Base-by-base conservation (phyloP, 176 grass and related monocot genomes). In the Canna indica region DNA sequence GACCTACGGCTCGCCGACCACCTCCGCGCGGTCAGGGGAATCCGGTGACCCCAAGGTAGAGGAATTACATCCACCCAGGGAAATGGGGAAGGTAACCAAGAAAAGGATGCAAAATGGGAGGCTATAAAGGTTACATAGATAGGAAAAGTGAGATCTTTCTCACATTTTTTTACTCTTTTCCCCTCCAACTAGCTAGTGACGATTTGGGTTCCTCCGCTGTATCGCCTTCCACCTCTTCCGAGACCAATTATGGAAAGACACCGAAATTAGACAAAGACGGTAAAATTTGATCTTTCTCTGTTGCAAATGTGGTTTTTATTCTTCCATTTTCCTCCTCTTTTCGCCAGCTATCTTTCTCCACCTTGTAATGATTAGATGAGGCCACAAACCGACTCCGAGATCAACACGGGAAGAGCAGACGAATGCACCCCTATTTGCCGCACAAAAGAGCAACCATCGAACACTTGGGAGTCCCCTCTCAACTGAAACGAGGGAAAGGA, bases 141-240 rank as follows among this genome's bases (percentile, higher is more conserved):
- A 77, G 47, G 47, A 79, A 85, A 67, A 47, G 36, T 42, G 70
- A 59, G 38, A 71, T 74, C 80, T 83, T 85, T 90, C 72, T 80
- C 85, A 82, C 76, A 69, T 64, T 0, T 34, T 39, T 27, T 47
- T 53, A 61, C 26, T 53, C 52, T 78, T 72, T 85, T 59, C 73
- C 79, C 81, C 78, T 81, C 78, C 67, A 71, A 61, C 79, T 71
- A 75, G 67, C 16, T 72, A 63, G 79, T 67, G 48, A 79, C 69
- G 75, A 82, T 79, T 64, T 73, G 77, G 72, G 74, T 64, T 30
- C 18, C n/a, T 67, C 36, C 64, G 15, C 20, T 12, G 67, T 36
- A 48, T 70, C 28, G 44, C 35, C 68, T 48, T 22, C 45, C 65
- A 45, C 65, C 42, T 48, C 29, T 20, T 16, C 27, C 27, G 44